These are phyloP conservation scores for Penstemon barbatus DNA, from an alignment of 257 asterid genomes.

Conservation along the genomic window DNA sequence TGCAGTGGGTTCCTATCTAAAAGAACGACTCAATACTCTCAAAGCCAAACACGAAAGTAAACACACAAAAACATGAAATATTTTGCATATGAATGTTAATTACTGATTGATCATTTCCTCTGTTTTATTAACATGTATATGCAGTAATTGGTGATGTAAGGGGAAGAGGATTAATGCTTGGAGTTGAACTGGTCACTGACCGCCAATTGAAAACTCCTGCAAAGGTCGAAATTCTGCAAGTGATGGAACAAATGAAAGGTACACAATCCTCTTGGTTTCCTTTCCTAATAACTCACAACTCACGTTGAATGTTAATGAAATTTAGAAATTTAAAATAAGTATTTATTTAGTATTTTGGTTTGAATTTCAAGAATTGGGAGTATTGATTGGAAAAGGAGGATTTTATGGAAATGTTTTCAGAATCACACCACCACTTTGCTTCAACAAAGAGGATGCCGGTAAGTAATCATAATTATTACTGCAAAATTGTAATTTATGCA, in stretches of 20 bases:
- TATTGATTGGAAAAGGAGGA: slow-evolving; percentile 73
- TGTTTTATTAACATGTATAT: neutral
- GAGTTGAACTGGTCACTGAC: slow-evolving; percentile 71
- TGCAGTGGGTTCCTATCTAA: slow-evolving; percentile 65
- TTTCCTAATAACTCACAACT: too few relatives aligned
- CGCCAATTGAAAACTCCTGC: slow-evolving; percentile 60
- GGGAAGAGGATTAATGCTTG: slow-evolving; percentile 81
- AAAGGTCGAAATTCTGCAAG: slow-evolving; percentile 43
- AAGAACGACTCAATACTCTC: slow-evolving; percentile 57
- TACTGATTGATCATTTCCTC: neutral
- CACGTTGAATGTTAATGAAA: neutral
- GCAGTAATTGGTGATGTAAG: slow-evolving; percentile 78
- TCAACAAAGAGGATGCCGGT: slow-evolving; percentile 69
- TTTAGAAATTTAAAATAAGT: neutral
- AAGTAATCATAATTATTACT: neutral
- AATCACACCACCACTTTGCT: slow-evolving; percentile 78
- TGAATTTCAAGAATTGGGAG: slow-evolving; percentile 53
- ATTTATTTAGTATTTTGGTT: neutral
- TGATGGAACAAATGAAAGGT: slow-evolving; percentile 77
- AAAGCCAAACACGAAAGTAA: slow-evolving; percentile 67
- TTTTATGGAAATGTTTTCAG: slow-evolving; percentile 69
- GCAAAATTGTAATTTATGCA: neutral
- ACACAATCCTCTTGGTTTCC: slow-evolving; percentile 9
- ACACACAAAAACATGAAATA: neutral
- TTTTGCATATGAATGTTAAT: neutral